Evolutionary conservation across 2,329 filamentous ascomycete genomes (phyloP), one percentile per base, ranked within the genome.

Genomic region (Delphinella strobiligena): DNA sequence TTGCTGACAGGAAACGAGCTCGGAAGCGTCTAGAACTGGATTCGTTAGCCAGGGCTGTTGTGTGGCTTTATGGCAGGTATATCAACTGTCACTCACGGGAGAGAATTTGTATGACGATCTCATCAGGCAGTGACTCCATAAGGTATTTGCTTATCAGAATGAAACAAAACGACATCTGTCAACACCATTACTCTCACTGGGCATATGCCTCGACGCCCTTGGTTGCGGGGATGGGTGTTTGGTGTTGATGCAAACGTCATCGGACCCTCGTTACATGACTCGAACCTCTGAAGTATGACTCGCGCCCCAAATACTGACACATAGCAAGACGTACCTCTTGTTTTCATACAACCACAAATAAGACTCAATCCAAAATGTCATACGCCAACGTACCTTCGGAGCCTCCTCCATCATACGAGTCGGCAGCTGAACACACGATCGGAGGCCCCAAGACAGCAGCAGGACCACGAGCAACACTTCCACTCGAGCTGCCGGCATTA

Each of bases 401-500:
- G n/a, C 61, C 63, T 30, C 64, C 64, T 29, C 64, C 64, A 14
- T 56, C 61, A 14, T 67, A 67, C 51, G 57, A 63, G 49, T 8
- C 5, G 5, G 40, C 41, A 5, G 51, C 53, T 16, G 49, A 44
- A 27, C 47, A 51, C 43, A 34, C 41, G 12, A 45, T 45, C 16
- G 37, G 51, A 43, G 47, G 45, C 33, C 47, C 52, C 17, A 29
- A 44, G 38, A 47, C 43, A 45, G 22, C 50, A 37, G 29, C 38
- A 10, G 55, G 59, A 39, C 56, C 61, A 38, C 67, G 67, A 40
- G 68, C 68, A 11, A 75, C 77, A 5, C 68, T 74, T 32, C 82
- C 83, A 1, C 74, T 96, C 45, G 73, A 85, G 45, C 71, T 96
- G 14, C 88, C 89, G 12, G 79, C 87, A 41, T 67, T 98, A 43